Evolutionary conservation across 805 yeast species (phyloP).

Genomic region (Candida sonorensis): DNA sequence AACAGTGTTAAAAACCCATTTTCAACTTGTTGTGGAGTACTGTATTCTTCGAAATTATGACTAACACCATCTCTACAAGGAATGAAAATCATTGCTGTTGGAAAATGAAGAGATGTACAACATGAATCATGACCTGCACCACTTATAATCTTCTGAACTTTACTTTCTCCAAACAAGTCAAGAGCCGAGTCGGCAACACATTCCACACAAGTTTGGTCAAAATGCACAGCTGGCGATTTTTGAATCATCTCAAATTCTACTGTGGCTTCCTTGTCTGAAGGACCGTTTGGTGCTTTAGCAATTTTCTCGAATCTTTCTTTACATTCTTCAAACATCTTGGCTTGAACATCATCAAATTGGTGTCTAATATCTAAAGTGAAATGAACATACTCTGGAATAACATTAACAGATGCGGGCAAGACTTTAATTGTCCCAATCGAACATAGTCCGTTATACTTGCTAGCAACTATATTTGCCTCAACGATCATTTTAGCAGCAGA

Average conservation of each 20-base stretch:
- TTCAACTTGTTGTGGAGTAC: constrained; percentile 57
- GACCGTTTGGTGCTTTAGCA: constrained; percentile 28
- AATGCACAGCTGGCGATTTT: constrained; percentile 50
- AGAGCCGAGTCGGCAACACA: constrained; percentile 48
- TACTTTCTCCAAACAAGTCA: constrained; percentile 39
- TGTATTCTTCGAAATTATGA: constrained; percentile 62
- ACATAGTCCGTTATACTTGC: constrained; percentile 43
- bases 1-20: constrained; percentile 53
- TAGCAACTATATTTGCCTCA: constrained; percentile 49
- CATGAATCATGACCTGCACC: constrained; percentile 79
- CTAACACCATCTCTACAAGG: constrained; percentile 63
- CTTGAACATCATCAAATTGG: constrained; percentile 36
- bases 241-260: constrained; percentile 38
- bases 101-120: constrained; percentile 45
- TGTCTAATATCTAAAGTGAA: constrained; percentile 62
- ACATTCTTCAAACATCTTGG: constrained; percentile 31
- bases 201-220: constrained; percentile 42
- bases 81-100: constrained; percentile 70
- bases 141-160: constrained; percentile 42
- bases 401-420: constrained; percentile 59
- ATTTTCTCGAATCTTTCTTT: constrained; percentile 31
- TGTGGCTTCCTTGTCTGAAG: constrained; percentile 23
- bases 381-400: constrained; percentile 54
- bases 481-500: constrained; percentile 53
- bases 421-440: constrained; percentile 53